Evolutionary conservation across 176 grass and related monocot species (phyloP), one percentile per base, ranked within the genome.

Genomic region (Raddia distichophylla): DNA sequence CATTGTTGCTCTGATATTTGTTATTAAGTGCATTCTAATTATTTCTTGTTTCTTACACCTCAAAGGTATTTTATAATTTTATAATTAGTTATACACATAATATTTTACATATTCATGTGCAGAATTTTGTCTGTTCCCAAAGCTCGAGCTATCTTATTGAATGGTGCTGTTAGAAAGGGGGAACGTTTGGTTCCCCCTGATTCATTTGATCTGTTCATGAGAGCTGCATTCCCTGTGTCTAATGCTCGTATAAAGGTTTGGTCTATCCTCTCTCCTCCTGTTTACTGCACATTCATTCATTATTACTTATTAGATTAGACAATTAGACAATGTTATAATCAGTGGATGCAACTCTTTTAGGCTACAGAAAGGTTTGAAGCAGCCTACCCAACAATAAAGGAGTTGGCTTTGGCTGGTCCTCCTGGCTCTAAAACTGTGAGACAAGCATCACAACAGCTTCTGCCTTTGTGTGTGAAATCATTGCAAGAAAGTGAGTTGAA

Each of bases 331-430:
- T 85, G 35, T 69, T 27, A 47, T 85, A 66, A 51, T n/a, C 20
- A 13, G 45, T 71, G 54, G 10, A 60, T 79, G 52, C 6, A 51
- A 81, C 15, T 73, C 55, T 93, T 93, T 55, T 69, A 99, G 96
- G 93, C 97, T 74, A 99, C 93, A 62, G 97, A 99, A 66, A 99
- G 97, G 71, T 96, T 91, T 87, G 93, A 93, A 86, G 77, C 70
- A 7, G 87, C 92, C 42, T 99, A 99, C 64, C 93, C 93, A 43
- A 76, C 75, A 85, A 86, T 99, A 15, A 99, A 94, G 85, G 93
- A 93, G 80, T 52, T 99, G 74, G 89, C 97, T 88, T 89, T 99
- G 67, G 73, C 91, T 61, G 93, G 97, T 71, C 68, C 96, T 37
- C 82, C 89, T 67, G 89, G 86, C 59, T 91, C 97, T 2, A 96